Percentiles rank a stretch among this genome's conserved stretches.
Evolutionary conservation across 2,329 filamentous ascomycete genomes (phyloP).

Genomic region (Aphanocladium album): DNA sequence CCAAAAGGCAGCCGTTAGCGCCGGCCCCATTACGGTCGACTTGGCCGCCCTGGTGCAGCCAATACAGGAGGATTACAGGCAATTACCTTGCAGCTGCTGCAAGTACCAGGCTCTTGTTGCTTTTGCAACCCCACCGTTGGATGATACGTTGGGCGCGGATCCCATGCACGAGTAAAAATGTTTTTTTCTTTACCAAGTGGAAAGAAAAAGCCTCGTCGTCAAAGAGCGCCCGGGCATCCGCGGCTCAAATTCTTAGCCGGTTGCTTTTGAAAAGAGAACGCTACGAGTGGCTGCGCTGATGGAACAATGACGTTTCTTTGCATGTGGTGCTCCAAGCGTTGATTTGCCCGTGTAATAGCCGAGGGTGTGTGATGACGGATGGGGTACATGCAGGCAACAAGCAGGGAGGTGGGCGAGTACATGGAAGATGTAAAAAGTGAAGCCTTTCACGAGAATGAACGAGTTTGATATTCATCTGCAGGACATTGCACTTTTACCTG

Average conservation of each 20-base stretch:
- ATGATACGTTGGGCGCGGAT: not conserved
- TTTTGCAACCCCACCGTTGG: not conserved
- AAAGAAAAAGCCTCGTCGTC: slow-evolving; percentile 4
- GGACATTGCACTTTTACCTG: not conserved
- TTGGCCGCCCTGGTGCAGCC: not conserved
- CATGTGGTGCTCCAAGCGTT: not conserved
- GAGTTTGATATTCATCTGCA: not conserved
- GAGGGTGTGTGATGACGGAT: not conserved
- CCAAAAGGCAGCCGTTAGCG: not conserved
- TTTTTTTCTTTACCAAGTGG: not conserved
- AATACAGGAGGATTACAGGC: not conserved
- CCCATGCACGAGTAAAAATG: not conserved
- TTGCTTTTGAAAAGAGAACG: not conserved
- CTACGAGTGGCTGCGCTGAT: not conserved
- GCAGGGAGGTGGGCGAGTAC: too few species aligned
- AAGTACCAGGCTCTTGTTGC: not conserved
- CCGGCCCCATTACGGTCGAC: slow-evolving; percentile 4
- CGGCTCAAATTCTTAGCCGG: not conserved
- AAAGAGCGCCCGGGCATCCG: not conserved
- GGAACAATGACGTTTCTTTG: not conserved
- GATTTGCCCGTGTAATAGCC: not conserved
- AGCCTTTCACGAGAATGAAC: not conserved
- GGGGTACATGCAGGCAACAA: too few species aligned
- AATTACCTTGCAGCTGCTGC: too few species aligned
- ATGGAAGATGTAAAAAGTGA: not conserved